Evolutionary conservation across 805 yeast species (phyloP), one percentile per base, ranked within the genome.

Genomic region (Kuraishia hungarica): DNA sequence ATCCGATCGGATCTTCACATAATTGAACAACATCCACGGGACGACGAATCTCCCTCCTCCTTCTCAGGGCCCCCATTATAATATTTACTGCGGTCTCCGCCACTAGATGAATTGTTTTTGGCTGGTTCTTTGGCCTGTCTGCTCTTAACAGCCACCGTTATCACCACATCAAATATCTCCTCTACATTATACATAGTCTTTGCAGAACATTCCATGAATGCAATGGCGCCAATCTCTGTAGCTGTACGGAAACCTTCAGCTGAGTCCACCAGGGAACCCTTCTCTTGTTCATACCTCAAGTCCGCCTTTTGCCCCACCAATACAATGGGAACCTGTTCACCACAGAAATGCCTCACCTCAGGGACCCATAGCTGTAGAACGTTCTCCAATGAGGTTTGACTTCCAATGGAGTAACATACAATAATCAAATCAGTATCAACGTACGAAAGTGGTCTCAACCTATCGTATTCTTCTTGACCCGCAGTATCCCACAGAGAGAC

Each of bases 401-500:
- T 78, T 61, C 84, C 86, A 28, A 89, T 76, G 1, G 93, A 74
- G 67, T 88, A 92, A 56, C 97, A 91, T 8, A 90, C 73, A 56
- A 92, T 72, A 19, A 90, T 68, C 1, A 90, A 72, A 66, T 89
- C 88, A 2, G 86, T 88, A 61, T 88, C 96, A 5, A 92, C 86
- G 64, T 89, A 89, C 49, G 87, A 78, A 51, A 90, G 72, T 1
- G 96, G 94, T 58, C 97, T 74, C 55, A 89, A 71, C 54, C 96
- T 73, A 65, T 86, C 92, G 64, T 87, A 88, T 67, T 87, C 94
- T 68, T 89, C 96, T 69, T 88, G 94, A 2, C 96, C 94, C 0
- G 96, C 96, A 0, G 96, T 88, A 66, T 89, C 97, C 96, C 96
- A 89, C 29, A 89, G 68, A 0, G 89, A 88, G 60, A 89, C 69